Evolutionary conservation across 441 rosid genomes (phyloP).

Genomic region (Capsella rubella): DNA sequence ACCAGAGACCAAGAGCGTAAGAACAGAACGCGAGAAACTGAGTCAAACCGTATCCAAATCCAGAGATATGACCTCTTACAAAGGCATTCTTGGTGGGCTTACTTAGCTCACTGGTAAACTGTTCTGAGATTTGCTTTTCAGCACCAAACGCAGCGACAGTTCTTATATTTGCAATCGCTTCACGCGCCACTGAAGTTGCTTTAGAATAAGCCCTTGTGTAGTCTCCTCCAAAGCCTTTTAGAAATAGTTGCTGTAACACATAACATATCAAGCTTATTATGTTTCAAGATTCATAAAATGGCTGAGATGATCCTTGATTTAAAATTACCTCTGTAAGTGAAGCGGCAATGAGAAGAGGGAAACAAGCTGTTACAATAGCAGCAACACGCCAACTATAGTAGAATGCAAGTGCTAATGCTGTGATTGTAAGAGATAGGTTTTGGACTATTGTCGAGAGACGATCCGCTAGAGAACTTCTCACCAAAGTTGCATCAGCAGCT

Average conservation of each 20-base stretch:
- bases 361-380: conserved; percentile 73
- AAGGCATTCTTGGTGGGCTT: conserved; percentile 69
- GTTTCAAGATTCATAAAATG: background rate
- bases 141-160: conserved; percentile 85
- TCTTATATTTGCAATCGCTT: conserved; percentile 77
- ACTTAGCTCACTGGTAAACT: conserved; percentile 67
- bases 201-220: conserved; percentile 63
- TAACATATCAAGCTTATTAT: background rate
- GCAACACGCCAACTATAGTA: conserved; percentile 80
- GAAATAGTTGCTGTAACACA: conserved; percentile 74
- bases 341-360: conserved; percentile 81
- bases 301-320: background rate
- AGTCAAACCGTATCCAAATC: conserved; percentile 74
- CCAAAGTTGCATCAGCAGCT: conserved; percentile 87
- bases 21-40: conserved; percentile 69
- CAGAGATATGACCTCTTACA: conserved; percentile 79
- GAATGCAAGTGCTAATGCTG: conserved; percentile 79
- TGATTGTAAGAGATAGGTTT: conserved; percentile 70
- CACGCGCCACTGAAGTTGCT: conserved; percentile 81
- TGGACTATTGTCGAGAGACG: conserved; percentile 83
- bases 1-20: conserved; percentile 91
- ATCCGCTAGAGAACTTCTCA: conserved; percentile 80
- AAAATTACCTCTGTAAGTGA: conserved; percentile 73
- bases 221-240: conserved; percentile 90
- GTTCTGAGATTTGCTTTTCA: conserved; percentile 60